phyloP scores from a whole-genome alignment of 2,329 filamentous ascomycete genomes.

The Aspergillus intermedius region DNA sequence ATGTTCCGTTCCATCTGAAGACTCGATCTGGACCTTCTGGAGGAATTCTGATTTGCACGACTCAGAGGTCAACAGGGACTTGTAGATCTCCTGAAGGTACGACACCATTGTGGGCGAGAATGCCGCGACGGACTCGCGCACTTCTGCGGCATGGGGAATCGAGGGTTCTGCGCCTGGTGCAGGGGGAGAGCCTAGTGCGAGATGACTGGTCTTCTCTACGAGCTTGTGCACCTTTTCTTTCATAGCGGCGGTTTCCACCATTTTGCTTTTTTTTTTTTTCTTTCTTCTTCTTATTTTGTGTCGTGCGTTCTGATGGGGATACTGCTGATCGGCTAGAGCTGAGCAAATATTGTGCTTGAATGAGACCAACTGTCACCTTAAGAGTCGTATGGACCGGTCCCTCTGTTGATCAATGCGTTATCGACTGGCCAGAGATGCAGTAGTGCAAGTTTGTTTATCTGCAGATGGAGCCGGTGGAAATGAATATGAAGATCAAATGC shows the following conservation, averaged over 20 bases:
- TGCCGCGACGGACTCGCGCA: conserved; percentile 1
- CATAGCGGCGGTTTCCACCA: neutral
- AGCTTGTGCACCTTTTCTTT: conserved; percentile 2
- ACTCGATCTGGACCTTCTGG: conserved; percentile 12
- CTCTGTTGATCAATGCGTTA: neutral
- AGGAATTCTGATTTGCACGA: conserved; percentile 18
- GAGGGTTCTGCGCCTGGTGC: neutral
- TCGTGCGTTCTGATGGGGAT: neutral
- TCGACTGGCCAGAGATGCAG: neutral
- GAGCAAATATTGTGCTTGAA: neutral
- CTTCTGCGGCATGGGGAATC: neutral
- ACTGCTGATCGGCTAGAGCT: neutral
- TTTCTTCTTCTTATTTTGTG: neutral
- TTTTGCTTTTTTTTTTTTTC: neutral
- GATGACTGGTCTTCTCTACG: neutral
- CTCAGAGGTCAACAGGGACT: conserved; percentile 14
- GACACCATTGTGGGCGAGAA: conserved; percentile 28
- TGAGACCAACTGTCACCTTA: neutral
- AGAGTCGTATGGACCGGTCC: neutral
- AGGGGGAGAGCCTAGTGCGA: conserved; percentile 8
- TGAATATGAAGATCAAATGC: neutral
- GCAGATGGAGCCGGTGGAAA: neutral
- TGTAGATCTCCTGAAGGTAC: conserved; percentile 31
- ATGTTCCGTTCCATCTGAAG: neutral
- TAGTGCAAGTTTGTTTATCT: neutral